Evolutionary conservation across 2,329 filamentous ascomycete genomes (phyloP), one percentile per base, ranked within the genome.

Genomic region (Microdochium nivale): DNA sequence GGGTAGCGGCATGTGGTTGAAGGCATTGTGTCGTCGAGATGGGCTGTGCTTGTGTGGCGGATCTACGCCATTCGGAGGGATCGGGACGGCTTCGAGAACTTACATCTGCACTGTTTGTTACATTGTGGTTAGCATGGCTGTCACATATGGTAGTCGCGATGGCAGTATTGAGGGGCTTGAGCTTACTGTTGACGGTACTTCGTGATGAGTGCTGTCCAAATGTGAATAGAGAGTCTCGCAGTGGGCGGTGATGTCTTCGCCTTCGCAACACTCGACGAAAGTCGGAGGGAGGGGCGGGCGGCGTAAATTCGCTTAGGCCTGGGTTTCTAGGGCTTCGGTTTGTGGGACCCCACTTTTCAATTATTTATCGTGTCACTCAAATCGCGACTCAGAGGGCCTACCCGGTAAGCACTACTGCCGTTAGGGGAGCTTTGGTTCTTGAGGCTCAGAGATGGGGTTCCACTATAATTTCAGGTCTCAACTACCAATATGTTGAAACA

Each of bases 71-170:
- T 56, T 54, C 54, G 51, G 48, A 47, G 49, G 53, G 47, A 52
- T 56, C 51, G 58, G 49, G 25, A 52, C 13, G 25, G 51, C 27
- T 52, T 60, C 58, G 62, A 58, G 57, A 58, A 66, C 87, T 86
- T 84, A 92, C 88, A 94, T 94, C 85, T 94, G 88, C 88, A 94
- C 88, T 92, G 63, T 66, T 70, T 62, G 58, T 30, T 25, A 33
- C 55, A 58, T 58, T 55, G 61, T 63, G 52, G 72, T 85, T 74
- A 84, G 79, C 66, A 70, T 62, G 49, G 51, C 50, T n/a, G 21
- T 48, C 48, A 50, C 48, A 48, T 50, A 32, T 25, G 47, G 48
- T 55, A 52, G 54, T 49, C 48, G 59, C 47, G 58, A 67, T 57
- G 61, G 58, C 48, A 57, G 56, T 51, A 33, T 33, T 32, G 33